phyloP scores from a whole-genome alignment of 2,329 filamentous ascomycete genomes.

The Sporothrix phasma region DNA sequence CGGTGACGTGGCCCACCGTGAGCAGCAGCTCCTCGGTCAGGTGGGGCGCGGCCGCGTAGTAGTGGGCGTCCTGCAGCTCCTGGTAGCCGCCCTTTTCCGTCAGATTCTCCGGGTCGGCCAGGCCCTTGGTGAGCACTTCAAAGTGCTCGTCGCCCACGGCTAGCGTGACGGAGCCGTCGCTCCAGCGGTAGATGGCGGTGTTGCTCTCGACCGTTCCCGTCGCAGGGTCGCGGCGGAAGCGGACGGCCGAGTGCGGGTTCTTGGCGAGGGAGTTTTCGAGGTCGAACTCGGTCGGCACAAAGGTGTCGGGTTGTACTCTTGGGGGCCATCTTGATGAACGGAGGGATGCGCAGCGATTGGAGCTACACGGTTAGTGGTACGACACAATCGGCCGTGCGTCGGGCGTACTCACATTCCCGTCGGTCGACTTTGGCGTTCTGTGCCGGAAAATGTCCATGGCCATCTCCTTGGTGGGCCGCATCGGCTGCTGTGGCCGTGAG shows the following conservation, averaged over 20 bases:
- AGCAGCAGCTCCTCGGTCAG: slow-evolving; percentile 58
- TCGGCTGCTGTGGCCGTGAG: slow-evolving; percentile 33
- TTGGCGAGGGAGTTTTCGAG: slow-evolving; percentile 43
- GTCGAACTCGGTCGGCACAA: slow-evolving; percentile 49
- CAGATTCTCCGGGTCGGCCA: slow-evolving; percentile 52
- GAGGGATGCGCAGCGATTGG: slow-evolving; percentile 60
- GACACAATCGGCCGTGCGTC: no score
- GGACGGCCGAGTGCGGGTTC: slow-evolving; percentile 54
- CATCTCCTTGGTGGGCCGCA: slow-evolving; percentile 46
- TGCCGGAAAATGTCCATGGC: slow-evolving; percentile 59
- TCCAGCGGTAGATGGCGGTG: slow-evolving; percentile 65
- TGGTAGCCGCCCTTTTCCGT: slow-evolving; percentile 36
- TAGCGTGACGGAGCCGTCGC: slow-evolving; percentile 66
- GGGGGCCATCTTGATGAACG: slow-evolving; percentile 60
- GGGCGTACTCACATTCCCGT: slow-evolving; percentile 59
- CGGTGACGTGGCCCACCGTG: slow-evolving; percentile 65
- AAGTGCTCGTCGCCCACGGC: slow-evolving; percentile 68
- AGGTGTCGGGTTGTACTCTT: slow-evolving; percentile 57
- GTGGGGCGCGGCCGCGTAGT: slow-evolving; percentile 65
- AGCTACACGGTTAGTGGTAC: slow-evolving; percentile 35
- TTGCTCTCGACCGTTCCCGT: slow-evolving; percentile 63
- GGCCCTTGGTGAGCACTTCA: slow-evolving; percentile 59
- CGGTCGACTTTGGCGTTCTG: slow-evolving; percentile 57
- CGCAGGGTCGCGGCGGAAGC: slow-evolving; percentile 58
- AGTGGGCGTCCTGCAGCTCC: slow-evolving; percentile 60